Conservation (phyloP, 2,329 filamentous ascomycete species). For the Erysiphe pulchra region DNA sequence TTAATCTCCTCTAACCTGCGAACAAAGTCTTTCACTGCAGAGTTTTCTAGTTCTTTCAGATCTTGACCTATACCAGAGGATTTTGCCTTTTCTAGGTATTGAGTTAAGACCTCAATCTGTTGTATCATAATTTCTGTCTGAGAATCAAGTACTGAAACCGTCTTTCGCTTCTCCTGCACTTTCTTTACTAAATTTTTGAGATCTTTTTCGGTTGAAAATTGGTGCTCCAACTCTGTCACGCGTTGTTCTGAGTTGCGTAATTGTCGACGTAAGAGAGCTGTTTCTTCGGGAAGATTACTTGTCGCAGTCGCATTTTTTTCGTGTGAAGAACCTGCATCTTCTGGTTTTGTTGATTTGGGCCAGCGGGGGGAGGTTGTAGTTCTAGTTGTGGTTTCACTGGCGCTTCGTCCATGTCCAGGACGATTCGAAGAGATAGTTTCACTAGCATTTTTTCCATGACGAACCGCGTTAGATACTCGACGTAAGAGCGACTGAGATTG, state of each 20-base stretch:
- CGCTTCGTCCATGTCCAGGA: constrained; percentile 29
- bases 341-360: constrained; percentile 37
- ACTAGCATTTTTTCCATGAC: constrained; percentile 75
- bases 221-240: constrained; percentile 66
- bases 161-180: constrained; percentile 78
- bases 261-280: constrained; percentile 44
- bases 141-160: constrained; percentile 78
- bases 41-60: constrained; percentile 59
- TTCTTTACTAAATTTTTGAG: constrained; percentile 50
- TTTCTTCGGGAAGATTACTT: constrained; percentile 36
- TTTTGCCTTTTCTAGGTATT: constrained; percentile 70
- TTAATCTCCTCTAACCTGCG: constrained; percentile 41
- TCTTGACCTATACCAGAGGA: constrained; percentile 59
- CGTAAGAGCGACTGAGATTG: constrained; percentile 57
- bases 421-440: constrained; percentile 23
- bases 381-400: constrained; percentile 41
- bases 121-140: constrained; percentile 89
- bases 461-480: constrained; percentile 77
- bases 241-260: constrained; percentile 59
- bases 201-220: constrained; percentile 32
- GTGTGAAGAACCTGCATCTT: constrained; percentile 22
- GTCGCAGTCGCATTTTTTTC: constrained; percentile 50
- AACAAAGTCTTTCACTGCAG: constrained; percentile 75
- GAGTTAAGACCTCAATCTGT: constrained; percentile 69
- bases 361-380: constrained; percentile 38